Evolutionary conservation across 805 yeast genomes (phyloP), one percentile per base, ranked within the genome.

Genomic region (Ogataea methylovora): DNA sequence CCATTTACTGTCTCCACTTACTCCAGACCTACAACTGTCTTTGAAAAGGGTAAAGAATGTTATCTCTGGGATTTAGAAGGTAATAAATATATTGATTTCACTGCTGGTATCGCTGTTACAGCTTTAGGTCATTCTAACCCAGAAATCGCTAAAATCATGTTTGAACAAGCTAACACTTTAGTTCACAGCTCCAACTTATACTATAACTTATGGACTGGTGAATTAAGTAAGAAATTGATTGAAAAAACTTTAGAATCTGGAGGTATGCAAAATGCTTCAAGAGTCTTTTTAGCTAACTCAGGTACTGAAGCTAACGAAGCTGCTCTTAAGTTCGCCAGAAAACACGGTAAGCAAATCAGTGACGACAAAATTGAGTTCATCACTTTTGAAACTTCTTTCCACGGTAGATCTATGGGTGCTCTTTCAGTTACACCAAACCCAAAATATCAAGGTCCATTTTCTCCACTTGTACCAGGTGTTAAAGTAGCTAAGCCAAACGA

Each of bases 31-130:
- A 67, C 76, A 30, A 58, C 87, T 32, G 83, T 86, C 13, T 67
- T 90, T 37, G 76, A 81, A 32, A 80, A 79, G 40, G 98, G 96
- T 24, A 60, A 76, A 46, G 95, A 95, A 14, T 74, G 87, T n/a
- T 66, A 67, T 35, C 55, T 92, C 35, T 87, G 79, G 67, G 98
- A 92, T 56, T 59, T 81, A 32, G 86, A 84, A 47, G 81, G 82
- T 40, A 69, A 75, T 26, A 71, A 80, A 53, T 92, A 80, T 51
- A 69, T 92, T 33, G 98, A 92, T 54, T 90, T 92, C 60, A 79
- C 90, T 1, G 87, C 97, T 2, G 98, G 98, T 34, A 90, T 92
- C 45, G 97, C 98, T 1, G 98, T 92, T 12, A 90, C 95, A n/a
- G 80, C 84, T 1, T 65, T 92, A 42, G 98, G 98, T 3, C 97